Percentiles rank a stretch among this genome's conserved stretches.
Conservation (phyloP, 371 early-diverging fungal genomes). For the Mucor piriformis region DNA sequence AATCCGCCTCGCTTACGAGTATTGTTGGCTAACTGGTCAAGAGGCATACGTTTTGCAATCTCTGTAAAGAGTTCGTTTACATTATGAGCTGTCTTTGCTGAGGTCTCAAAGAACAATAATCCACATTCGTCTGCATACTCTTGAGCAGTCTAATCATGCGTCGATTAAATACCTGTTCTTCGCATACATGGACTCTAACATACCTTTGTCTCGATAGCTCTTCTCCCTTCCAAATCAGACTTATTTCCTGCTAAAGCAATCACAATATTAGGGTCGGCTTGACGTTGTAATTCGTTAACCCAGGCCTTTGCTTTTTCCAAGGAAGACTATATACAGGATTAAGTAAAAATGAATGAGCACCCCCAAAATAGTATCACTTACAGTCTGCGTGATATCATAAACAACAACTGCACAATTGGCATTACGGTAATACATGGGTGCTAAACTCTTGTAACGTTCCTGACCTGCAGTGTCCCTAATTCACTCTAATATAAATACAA, state of each 20-base stretch:
- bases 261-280: constrained; percentile 93
- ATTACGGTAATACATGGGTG: constrained; percentile 98
- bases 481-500: neutral
- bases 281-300: constrained; percentile 96
- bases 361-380: no score
- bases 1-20: constrained; percentile 42
- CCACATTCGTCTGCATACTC: constrained; percentile 89
- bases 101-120: constrained; percentile 91
- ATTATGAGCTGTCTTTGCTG: constrained; percentile 89
- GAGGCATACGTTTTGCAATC: constrained; percentile 53
- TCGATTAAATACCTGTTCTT: neutral
- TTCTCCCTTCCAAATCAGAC: constrained; percentile 77
- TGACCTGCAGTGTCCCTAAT: constrained; percentile 92
- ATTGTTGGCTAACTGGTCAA: constrained; percentile 49
- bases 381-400: constrained; percentile 96
- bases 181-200: neutral
- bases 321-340: constrained; percentile 64
- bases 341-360: no score
- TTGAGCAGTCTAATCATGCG: constrained; percentile 71
- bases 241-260: constrained; percentile 97
- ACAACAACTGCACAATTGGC: constrained; percentile 96
- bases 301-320: constrained; percentile 97
- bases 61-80: constrained; percentile 87
- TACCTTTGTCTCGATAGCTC: constrained; percentile 71
- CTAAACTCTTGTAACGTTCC: constrained; percentile 94